These are phyloP conservation scores for Curvularia eragrostidis DNA, from an alignment of 2,329 filamentous ascomycete genomes.

Conservation along the genomic window DNA sequence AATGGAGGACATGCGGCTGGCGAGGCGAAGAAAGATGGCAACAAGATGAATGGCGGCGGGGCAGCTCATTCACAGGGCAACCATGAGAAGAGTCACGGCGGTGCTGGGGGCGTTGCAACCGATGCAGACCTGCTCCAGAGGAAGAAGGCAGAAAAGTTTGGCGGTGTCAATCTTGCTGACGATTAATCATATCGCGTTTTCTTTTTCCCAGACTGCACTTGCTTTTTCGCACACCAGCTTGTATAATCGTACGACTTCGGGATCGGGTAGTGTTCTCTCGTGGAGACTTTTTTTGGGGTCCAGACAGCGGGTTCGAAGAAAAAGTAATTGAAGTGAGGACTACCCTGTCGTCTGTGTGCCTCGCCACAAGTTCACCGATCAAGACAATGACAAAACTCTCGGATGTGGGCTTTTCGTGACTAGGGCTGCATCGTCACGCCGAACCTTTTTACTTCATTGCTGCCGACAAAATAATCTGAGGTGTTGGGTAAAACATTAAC, in stretches of 20 bases:
- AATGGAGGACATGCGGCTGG: background rate
- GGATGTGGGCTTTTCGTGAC: background rate
- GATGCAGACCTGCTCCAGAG: constrained; percentile 15
- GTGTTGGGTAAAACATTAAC: too few relatives aligned
- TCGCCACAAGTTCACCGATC: constrained; percentile 1
- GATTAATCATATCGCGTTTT: background rate
- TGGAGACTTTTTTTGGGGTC: background rate
- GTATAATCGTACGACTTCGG: background rate
- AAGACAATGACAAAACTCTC: background rate
- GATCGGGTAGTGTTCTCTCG: background rate
- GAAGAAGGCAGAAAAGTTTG: constrained; percentile 25
- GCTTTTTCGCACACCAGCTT: background rate
- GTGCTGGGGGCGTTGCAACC: background rate
- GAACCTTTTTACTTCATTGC: too few relatives aligned
- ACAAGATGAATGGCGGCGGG: background rate
- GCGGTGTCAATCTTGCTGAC: constrained; percentile 19
- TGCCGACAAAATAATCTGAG: too few relatives aligned
- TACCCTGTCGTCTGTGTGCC: background rate
- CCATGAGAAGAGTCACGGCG: background rate
- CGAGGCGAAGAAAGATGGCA: background rate
- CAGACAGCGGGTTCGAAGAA: background rate
- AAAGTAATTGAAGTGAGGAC: background rate
- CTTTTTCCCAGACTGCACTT: background rate
- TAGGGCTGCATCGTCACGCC: too few relatives aligned
- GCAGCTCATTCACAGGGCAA: background rate